A percentile compares a stretch with the other conserved stretches of the same genome.
Conservation (phyloP, 2,329 filamentous ascomycete genomes). For the Colletotrichum costaricense region DNA sequence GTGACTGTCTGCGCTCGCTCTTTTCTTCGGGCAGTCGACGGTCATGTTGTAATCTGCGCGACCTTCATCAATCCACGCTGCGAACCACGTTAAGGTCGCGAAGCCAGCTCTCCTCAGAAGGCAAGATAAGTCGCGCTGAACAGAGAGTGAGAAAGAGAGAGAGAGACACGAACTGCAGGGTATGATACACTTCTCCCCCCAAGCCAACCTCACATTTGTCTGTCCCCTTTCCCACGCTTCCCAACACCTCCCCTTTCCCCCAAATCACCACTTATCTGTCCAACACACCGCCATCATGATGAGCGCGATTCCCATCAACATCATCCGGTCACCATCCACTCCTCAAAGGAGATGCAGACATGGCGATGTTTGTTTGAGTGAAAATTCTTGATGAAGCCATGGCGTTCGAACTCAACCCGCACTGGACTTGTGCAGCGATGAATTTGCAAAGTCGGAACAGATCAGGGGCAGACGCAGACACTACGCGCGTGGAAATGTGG, state of each 20-base stretch:
- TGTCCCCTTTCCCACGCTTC: not conserved
- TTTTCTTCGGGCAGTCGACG: slow-evolving; percentile 15
- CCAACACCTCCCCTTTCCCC: not conserved
- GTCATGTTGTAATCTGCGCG: slow-evolving; percentile 34
- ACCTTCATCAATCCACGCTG: slow-evolving; percentile 23
- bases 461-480: slow-evolving; percentile 23
- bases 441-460: slow-evolving; percentile 36
- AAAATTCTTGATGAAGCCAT: slow-evolving; percentile 35
- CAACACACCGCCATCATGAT: slow-evolving; percentile 9
- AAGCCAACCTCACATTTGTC: slow-evolving; percentile 24
- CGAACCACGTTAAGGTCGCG: slow-evolving; percentile 35
- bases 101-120: slow-evolving; percentile 14
- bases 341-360: slow-evolving; percentile 22
- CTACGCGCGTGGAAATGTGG: slow-evolving; percentile 32
- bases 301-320: slow-evolving; percentile 10
- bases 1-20: slow-evolving; percentile 24
- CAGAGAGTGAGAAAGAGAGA: not conserved
- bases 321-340: slow-evolving; percentile 10
- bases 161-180: slow-evolving; percentile 31
- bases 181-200: slow-evolving; percentile 35
- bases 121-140: slow-evolving; percentile 15
- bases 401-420: slow-evolving; percentile 31
- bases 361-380: slow-evolving; percentile 33
- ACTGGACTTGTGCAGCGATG: slow-evolving; percentile 33
- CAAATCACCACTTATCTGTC: not conserved